Conservation (phyloP, 345 rosid genomes). For the Gossypium turneri region DNA sequence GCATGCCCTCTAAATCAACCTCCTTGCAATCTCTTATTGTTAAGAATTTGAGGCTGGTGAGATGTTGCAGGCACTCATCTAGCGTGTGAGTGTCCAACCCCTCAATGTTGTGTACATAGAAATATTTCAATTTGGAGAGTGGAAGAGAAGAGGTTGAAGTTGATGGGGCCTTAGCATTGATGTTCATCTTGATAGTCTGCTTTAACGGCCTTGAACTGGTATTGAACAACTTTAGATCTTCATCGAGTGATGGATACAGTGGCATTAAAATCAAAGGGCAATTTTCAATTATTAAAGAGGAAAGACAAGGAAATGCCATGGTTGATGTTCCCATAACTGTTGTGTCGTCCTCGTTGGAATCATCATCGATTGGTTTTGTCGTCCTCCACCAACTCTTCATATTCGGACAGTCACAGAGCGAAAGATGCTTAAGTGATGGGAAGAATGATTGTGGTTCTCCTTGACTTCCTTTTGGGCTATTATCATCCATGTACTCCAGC, state of each 20-base stretch:
- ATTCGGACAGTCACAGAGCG: too few relatives aligned
- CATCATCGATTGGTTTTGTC: too few relatives aligned
- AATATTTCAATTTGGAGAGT: background rate
- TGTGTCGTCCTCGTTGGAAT: too few relatives aligned
- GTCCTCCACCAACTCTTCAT: background rate
- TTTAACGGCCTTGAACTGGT: background rate
- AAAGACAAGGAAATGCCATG: background rate
- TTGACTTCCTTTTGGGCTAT: too few relatives aligned
- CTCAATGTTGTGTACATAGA: background rate
- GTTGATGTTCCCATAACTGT: background rate
- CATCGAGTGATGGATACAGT: background rate
- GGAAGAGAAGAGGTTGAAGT: background rate
- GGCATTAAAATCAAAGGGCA: background rate
- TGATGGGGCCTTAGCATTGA: too few relatives aligned
- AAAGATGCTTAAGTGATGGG: too few relatives aligned
- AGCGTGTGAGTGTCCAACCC: background rate
- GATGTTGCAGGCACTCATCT: too few relatives aligned
- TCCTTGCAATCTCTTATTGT: background rate
- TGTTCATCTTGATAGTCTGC: background rate
- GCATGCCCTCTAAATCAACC: background rate
- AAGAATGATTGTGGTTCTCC: too few relatives aligned
- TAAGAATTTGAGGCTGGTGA: too few relatives aligned
- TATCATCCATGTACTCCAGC: too few relatives aligned
- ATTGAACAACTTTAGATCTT: background rate
- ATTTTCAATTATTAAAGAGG: background rate